A percentile compares a stretch with the other conserved stretches of the same genome.
Conservation (phyloP, 768 basidiomycete species). For the Leccinum olivaceopallidum region DNA sequence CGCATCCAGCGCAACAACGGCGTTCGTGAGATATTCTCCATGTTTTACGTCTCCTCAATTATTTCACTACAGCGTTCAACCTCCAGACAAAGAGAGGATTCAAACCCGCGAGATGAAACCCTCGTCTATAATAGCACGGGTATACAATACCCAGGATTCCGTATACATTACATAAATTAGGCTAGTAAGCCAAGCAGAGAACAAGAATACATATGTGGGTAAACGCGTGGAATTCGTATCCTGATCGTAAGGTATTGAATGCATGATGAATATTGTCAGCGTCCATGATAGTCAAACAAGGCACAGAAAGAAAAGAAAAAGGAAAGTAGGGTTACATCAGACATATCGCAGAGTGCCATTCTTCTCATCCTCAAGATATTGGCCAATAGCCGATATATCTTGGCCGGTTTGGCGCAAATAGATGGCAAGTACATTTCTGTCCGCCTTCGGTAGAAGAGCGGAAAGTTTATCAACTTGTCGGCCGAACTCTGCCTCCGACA, state of each 20-base stretch:
- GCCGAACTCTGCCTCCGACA: constrained; percentile 49
- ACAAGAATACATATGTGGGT: constrained; percentile 25
- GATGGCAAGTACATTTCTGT: constrained; percentile 62
- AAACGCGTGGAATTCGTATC: constrained; percentile 6
- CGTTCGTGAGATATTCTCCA: constrained; percentile 19
- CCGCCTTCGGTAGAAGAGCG: constrained; percentile 71
- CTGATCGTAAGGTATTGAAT: constrained; percentile 15
- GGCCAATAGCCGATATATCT: constrained; percentile 83
- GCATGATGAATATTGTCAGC: constrained; percentile 11
- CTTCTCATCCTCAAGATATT: constrained; percentile 83
- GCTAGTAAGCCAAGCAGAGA: constrained; percentile 12
- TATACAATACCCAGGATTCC: background rate
- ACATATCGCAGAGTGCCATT: constrained; percentile 57
- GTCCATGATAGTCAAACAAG: constrained; percentile 8
- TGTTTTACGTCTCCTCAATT: background rate
- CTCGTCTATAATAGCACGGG: background rate
- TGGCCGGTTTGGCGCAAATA: constrained; percentile 76
- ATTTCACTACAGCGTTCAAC: constrained; percentile 42
- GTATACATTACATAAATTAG: constrained; percentile 18
- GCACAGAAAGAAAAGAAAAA: constrained; percentile 6
- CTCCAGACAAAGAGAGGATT: constrained; percentile 46
- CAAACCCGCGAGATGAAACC: constrained; percentile 40
- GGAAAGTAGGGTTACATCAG: constrained; percentile 18
- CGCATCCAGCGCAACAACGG: constrained; percentile 28
- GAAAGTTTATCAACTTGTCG: constrained; percentile 71